Evolutionary conservation across 2,329 filamentous ascomycete species (phyloP).

Genomic region (Aureobasidium sp.): DNA sequence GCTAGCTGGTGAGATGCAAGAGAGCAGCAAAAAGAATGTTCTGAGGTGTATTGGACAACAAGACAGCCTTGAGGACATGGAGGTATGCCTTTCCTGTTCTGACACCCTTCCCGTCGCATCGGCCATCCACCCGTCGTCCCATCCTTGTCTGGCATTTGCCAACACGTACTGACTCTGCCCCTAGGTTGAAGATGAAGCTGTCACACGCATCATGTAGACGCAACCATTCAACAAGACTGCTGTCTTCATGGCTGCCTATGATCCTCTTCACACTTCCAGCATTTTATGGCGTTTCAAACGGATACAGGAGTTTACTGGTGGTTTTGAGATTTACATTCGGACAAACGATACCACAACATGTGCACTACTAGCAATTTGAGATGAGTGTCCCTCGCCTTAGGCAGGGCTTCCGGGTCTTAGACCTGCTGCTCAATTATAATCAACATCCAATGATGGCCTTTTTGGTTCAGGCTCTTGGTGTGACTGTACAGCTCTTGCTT

Average conservation of each 20-base stretch:
- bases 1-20: slow-evolving; percentile 91
- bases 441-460: slow-evolving; percentile 16
- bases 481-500: slow-evolving; percentile 15
- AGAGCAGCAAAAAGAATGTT: slow-evolving; percentile 99
- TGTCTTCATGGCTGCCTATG: neutral
- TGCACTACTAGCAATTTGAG: slow-evolving; percentile 17
- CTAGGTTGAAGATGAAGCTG: slow-evolving; percentile 36
- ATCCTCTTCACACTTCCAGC: neutral
- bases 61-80: slow-evolving; percentile 96
- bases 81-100: slow-evolving; percentile 57
- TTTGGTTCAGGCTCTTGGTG: slow-evolving; percentile 17
- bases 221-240: slow-evolving; percentile 5
- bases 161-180: neutral
- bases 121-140: neutral
- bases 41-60: slow-evolving; percentile 93
- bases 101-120: neutral
- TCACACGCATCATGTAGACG: slow-evolving; percentile 52
- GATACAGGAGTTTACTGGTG: slow-evolving; percentile 14
- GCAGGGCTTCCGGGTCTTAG: slow-evolving; percentile 25
- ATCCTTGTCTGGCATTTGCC: slow-evolving; percentile 17
- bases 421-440: slow-evolving; percentile 26
- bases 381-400: slow-evolving; percentile 26
- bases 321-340: slow-evolving; percentile 12
- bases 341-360: slow-evolving; percentile 16
- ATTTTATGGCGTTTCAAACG: slow-evolving; percentile 13